Base-by-base conservation (phyloP, 441 rosid species). In the Erodium chrysanthum region DNA sequence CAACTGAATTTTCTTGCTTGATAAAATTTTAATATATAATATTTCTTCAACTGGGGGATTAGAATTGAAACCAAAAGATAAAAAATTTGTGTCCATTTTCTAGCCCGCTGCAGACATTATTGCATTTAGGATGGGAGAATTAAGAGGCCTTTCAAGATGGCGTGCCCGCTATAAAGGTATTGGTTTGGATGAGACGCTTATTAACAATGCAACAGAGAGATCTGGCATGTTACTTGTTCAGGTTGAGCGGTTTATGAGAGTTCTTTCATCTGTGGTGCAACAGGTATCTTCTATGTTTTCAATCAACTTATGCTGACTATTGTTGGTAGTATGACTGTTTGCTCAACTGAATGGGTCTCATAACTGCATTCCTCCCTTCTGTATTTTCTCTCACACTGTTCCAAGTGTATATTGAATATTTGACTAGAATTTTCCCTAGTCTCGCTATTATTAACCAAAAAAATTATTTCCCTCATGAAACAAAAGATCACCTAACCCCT, bases 21-120 rank as follows among this genome's bases (percentile, higher is more conserved):
- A 66, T 71, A 20, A 75, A 31, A 20, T 67, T 69, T 73, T 35
- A 48, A 44, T 69, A 67, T 70, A 23, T 31, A 64, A n/a, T 66
- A 64, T 50, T 69, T 61, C 70, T 66, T 64, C 46, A 66, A 64
- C 46, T 35, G 76, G 70, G 70, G 71, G 73, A 66, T 63, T 67
- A 70, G 72, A 68, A 70, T 68, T 73, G 68, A 79, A 73, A 72
- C 81, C 78, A 69, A 76, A 68, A 58, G 77, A 73, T 69, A 71
- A 33, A 71, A 33, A 56, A 56, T 56, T 22, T 56, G 62, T 72
- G 64, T 76, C 72, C 75, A 70, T 79, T 79, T 83, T 76, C 67
- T 83, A 93, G 98, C 98, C 97, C 76, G 91, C 98, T 67, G 96
- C 92, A 83, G 98, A 93, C 79, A 88, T 88, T 67, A 89, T 93